Percentiles rank a stretch among this genome's conserved stretches.
Conservation (phyloP, 2,329 filamentous ascomycete genomes). For the Colletotrichum tamarilloi region DNA sequence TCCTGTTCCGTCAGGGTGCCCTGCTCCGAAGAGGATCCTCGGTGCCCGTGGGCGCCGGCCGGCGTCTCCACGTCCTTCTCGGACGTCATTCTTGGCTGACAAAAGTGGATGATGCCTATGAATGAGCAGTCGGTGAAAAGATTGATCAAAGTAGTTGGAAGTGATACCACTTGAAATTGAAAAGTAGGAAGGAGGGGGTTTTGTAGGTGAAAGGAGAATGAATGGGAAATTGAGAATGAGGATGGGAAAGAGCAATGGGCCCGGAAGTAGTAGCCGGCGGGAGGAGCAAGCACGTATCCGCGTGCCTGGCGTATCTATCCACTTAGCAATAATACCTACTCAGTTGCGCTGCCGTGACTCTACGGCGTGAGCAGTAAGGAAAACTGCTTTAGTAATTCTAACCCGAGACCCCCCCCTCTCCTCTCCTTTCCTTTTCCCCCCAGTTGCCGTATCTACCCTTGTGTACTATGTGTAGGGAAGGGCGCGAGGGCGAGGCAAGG, state of each 20-base stretch:
- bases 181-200: background rate
- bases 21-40: conserved; percentile 12
- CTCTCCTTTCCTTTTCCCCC: background rate
- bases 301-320: background rate
- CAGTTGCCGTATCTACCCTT: conserved; percentile 28
- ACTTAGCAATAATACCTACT: no score
- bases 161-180: background rate
- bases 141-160: background rate
- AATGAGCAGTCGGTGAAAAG: background rate
- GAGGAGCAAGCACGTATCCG: background rate
- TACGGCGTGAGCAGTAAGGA: background rate
- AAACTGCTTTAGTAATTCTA: conserved; percentile 3
- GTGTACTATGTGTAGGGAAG: background rate
- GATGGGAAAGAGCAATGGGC: background rate
- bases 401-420: background rate
- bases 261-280: background rate
- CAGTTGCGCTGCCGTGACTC: background rate
- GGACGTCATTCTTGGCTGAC: conserved; percentile 1
- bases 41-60: conserved; percentile 23
- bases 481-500: background rate
- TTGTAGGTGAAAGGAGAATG: background rate
- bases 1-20: conserved; percentile 24
- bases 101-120: background rate
- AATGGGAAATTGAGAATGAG: background rate
- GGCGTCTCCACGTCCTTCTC: conserved; percentile 24